phyloP scores from a whole-genome alignment of 1,284 basidiomycete genomes.

The Boletus smithii region DNA sequence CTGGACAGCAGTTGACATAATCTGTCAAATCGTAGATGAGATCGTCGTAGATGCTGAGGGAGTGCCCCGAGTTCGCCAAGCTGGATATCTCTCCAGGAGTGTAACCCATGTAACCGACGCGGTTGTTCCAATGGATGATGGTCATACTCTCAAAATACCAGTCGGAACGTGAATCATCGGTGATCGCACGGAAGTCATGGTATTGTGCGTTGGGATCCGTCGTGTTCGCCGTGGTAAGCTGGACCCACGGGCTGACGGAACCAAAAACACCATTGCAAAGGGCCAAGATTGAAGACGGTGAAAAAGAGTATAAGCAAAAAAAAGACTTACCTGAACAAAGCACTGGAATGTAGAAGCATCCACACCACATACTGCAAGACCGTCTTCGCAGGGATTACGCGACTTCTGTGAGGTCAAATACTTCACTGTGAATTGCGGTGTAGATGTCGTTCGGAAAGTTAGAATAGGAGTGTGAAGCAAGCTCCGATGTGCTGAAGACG shows the following conservation, averaged over 20 bases:
- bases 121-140: slow-evolving; percentile 82
- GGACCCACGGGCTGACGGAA: slow-evolving; percentile 81
- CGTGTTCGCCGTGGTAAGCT: slow-evolving; percentile 75
- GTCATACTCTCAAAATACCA: slow-evolving; percentile 98
- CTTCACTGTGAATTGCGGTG: slow-evolving; percentile 87
- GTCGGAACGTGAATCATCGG: slow-evolving; percentile 88
- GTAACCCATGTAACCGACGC: slow-evolving; percentile 88
- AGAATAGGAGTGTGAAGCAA: slow-evolving; percentile 66
- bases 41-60: slow-evolving; percentile 80
- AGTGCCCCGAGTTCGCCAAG: slow-evolving; percentile 62
- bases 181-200: slow-evolving; percentile 91
- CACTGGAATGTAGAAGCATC: slow-evolving; percentile 80
- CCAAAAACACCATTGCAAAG: slow-evolving; percentile 88
- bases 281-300: slow-evolving; percentile 69
- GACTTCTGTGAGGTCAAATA: slow-evolving; percentile 75
- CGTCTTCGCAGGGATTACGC: slow-evolving; percentile 74
- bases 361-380: slow-evolving; percentile 80
- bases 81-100: slow-evolving; percentile 76
- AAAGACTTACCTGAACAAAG: slow-evolving; percentile 78
- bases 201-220: slow-evolving; percentile 83
- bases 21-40: slow-evolving; percentile 86
- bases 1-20: slow-evolving; percentile 61
- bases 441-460: slow-evolving; percentile 73
- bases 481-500: slow-evolving; percentile 79
- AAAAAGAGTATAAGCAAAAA: slow-evolving; percentile 1